phyloP scores from a whole-genome alignment of 306 rosid species.

The Sindora glabra region DNA sequence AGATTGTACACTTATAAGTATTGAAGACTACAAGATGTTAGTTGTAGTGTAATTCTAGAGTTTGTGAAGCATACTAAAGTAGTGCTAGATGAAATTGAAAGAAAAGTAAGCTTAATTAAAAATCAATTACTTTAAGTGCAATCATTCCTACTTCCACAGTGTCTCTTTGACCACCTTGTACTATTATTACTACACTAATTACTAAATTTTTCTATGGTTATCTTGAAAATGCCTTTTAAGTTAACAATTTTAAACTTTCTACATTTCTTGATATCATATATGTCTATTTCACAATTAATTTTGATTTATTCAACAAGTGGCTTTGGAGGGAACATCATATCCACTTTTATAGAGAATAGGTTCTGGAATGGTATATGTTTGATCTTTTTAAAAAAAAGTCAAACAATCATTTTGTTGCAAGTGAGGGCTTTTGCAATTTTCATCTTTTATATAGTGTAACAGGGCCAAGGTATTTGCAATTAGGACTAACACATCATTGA shows the following conservation, averaged over 20 bases:
- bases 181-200: constrained; percentile 56
- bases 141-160: constrained; percentile 89
- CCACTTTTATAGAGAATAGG: constrained; percentile 50
- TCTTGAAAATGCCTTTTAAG: constrained; percentile 99
- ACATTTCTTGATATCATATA: background rate
- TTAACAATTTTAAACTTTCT: constrained; percentile 13
- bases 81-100: too few species aligned
- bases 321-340: constrained; percentile 46
- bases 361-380: constrained; percentile 59
- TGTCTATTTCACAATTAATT: background rate
- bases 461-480: constrained; percentile 86
- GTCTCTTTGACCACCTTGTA: constrained; percentile 63
- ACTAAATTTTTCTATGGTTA: constrained; percentile 82
- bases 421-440: constrained; percentile 20
- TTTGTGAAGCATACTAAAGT: too few species aligned
- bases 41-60: too few species aligned
- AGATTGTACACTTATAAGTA: too few species aligned
- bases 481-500: constrained; percentile 68
- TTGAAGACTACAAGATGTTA: too few species aligned
- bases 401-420: background rate
- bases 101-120: too few species aligned
- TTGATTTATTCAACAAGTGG: constrained; percentile 28
- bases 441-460: constrained; percentile 59
- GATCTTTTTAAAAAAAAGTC: constrained; percentile 18
- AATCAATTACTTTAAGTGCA: too few species aligned